Percentiles rank a stretch among this genome's conserved stretches.
These are phyloP conservation scores for Stagonosporopsis tanaceti DNA, from an alignment of 2,329 filamentous ascomycete species.

Conservation along the genomic window DNA sequence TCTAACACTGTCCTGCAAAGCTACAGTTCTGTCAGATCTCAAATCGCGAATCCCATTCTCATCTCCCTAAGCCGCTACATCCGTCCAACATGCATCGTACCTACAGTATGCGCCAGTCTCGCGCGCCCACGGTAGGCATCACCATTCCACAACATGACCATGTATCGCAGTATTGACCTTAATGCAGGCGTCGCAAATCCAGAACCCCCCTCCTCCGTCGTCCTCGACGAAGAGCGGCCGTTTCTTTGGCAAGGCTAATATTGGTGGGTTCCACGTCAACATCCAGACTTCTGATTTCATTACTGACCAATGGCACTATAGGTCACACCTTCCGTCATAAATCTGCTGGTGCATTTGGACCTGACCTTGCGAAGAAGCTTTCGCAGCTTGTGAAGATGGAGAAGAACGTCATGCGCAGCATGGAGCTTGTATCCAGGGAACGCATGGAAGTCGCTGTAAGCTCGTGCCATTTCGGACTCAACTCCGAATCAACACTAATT, in stretches of 20 bases:
- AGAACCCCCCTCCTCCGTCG: constrained; percentile 92
- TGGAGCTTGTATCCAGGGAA: constrained; percentile 93
- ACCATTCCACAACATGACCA: neutral
- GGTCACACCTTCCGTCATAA: constrained; percentile 77
- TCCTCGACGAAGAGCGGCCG: constrained; percentile 91
- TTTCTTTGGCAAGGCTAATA: constrained; percentile 83
- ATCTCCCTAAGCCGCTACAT: constrained; percentile 2
- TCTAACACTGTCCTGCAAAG: constrained; percentile 1
- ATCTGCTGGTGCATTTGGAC: constrained; percentile 77
- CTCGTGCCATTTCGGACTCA: constrained; percentile 33
- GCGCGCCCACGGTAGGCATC: constrained; percentile 75
- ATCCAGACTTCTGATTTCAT: neutral
- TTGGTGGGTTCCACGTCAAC: constrained; percentile 68
- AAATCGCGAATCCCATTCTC: neutral
- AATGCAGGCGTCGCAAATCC: constrained; percentile 73
- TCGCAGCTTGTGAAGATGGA: constrained; percentile 99
- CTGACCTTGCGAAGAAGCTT: constrained; percentile 96
- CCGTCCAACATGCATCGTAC: constrained; percentile 84
- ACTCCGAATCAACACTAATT: constrained; percentile 28
- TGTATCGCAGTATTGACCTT: constrained; percentile 3
- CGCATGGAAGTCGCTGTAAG: constrained; percentile 97
- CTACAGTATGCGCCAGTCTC: constrained; percentile 84
- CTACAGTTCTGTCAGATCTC: constrained; percentile 1
- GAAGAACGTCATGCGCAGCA: constrained; percentile 99
- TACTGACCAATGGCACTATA: constrained; percentile 37